Percentiles rank a stretch among this genome's conserved stretches.
These are phyloP conservation scores for Acidomyces sp. DNA, from an alignment of 495 filamentous ascomycete genomes.

Conservation along the genomic window DNA sequence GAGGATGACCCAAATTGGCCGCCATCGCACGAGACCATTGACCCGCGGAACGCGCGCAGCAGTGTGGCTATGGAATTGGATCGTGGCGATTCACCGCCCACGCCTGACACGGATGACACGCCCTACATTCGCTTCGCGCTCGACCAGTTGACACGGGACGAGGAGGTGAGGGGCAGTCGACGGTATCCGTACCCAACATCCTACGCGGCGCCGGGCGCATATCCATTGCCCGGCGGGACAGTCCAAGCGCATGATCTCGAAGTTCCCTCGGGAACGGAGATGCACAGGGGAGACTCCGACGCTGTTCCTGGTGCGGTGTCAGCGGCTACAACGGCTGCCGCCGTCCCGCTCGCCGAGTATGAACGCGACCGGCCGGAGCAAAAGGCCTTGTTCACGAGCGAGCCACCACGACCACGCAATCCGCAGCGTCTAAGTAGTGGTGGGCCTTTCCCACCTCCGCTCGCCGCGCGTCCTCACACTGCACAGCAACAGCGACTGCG, in stretches of 20 bases:
- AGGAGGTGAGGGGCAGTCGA: conserved; percentile 33
- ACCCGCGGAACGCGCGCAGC: conserved; percentile 5
- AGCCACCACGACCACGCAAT: neutral
- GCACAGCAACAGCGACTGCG: too few relatives aligned
- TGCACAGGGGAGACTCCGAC: neutral
- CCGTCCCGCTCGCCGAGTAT: neutral
- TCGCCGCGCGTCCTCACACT: too few relatives aligned
- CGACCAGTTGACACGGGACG: conserved; percentile 56
- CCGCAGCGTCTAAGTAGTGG: neutral
- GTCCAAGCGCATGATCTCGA: neutral
- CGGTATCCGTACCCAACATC: conserved; percentile 11
- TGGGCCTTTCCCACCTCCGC: neutral
- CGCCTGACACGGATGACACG: conserved; percentile 52
- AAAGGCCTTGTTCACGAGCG: neutral
- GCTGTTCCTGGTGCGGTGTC: neutral
- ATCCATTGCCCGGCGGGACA: neutral
- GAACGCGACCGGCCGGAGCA: neutral
- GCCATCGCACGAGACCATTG: conserved; percentile 1
- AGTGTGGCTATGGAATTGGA: conserved; percentile 20
- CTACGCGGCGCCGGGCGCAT: conserved; percentile 4
- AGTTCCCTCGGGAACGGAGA: neutral
- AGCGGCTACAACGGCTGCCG: neutral
- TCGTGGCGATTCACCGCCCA: conserved; percentile 36
- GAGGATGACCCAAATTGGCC: conserved; percentile 10
- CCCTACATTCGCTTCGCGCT: conserved; percentile 63